Conservation (phyloP, 306 rosid species). For the Glycyrrhiza uralensis region DNA sequence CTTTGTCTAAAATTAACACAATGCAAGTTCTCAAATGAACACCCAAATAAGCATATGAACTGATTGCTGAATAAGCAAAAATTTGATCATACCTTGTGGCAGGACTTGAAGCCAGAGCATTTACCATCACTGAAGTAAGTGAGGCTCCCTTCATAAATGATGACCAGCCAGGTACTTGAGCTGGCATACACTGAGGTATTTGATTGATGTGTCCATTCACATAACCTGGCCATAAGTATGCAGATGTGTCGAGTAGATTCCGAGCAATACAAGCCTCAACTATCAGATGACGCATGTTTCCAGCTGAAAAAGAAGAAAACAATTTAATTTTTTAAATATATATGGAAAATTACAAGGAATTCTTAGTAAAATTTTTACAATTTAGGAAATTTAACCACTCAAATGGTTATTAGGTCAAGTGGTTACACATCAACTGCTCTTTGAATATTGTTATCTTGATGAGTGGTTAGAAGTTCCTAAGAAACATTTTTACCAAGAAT, state of each 20-base stretch:
- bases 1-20: constrained; percentile 2
- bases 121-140: constrained; percentile 60
- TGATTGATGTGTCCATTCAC: constrained; percentile 67
- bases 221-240: constrained; percentile 92
- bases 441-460: not conserved
- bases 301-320: constrained; percentile 61
- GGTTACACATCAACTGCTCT: not conserved
- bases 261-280: constrained; percentile 96
- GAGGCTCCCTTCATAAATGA: constrained; percentile 81
- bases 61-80: not conserved
- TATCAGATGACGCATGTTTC: constrained; percentile 90
- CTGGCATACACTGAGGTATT: constrained; percentile 71
- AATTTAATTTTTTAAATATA: not conserved
- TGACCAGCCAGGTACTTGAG: constrained; percentile 87
- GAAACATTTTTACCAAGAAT: not conserved
- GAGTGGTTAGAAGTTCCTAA: not conserved
- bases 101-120: constrained; percentile 80
- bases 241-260: constrained; percentile 77
- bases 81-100: constrained; percentile 78
- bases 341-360: not conserved
- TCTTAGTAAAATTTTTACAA: not conserved
- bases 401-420: not conserved
- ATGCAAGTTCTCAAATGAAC: not conserved
- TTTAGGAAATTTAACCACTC: not conserved
- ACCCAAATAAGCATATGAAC: not conserved